Percentiles rank a stretch among this genome's conserved stretches.
Evolutionary conservation across 2,329 filamentous ascomycete species (phyloP).

Genomic region (Colletotrichum agaves): DNA sequence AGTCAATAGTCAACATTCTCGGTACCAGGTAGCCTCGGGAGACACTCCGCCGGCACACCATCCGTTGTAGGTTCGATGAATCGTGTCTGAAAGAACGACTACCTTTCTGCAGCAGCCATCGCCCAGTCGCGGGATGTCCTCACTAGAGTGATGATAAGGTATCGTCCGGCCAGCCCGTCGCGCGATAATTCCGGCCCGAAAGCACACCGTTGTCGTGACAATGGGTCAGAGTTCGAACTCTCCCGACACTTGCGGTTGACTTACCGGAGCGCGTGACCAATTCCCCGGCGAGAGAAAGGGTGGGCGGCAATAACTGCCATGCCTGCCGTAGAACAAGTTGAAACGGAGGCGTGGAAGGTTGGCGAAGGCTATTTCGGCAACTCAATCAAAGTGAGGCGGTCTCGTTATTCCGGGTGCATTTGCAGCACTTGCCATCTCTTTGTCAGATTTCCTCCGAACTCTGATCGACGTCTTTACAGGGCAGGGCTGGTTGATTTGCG

Average conservation of each 20-base stretch:
- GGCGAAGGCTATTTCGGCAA: constrained; percentile 20
- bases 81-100: neutral
- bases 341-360: constrained; percentile 24
- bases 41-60: neutral
- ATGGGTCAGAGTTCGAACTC: constrained; percentile 19
- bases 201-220: constrained; percentile 12
- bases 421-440: constrained; percentile 19
- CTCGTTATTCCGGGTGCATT: neutral
- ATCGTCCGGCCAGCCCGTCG: constrained; percentile 4
- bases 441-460: constrained; percentile 8
- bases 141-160: neutral
- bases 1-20: neutral
- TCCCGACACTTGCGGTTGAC: neutral
- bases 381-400: neutral
- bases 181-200: neutral
- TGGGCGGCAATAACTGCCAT: constrained; percentile 17
- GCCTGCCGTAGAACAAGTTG: constrained; percentile 26
- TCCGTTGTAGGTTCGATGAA: neutral
- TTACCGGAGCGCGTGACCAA: constrained; percentile 7
- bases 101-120: neutral
- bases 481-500: neutral
- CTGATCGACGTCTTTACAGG: neutral
- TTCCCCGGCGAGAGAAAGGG: neutral
- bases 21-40: neutral
- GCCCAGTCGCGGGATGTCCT: constrained; percentile 7